A percentile compares a stretch with the other conserved stretches of the same genome.
These are phyloP conservation scores for Apiotrichum gracile DNA, from an alignment of 1,284 basidiomycete species.

Conservation along the genomic window DNA sequence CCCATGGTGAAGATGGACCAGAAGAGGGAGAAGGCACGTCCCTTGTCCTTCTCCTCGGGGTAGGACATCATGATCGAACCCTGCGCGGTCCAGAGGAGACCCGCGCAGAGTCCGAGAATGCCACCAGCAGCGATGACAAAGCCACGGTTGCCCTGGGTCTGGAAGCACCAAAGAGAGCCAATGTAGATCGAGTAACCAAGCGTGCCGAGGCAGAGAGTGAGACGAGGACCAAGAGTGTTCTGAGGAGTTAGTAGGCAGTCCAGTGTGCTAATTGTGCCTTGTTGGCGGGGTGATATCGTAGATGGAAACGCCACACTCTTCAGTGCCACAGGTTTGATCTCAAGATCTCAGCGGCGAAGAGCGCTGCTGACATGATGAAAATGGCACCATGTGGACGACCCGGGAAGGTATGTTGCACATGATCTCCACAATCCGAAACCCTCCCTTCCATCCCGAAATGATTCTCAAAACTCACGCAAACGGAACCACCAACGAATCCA, in stretches of 20 bases:
- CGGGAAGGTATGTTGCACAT: no score
- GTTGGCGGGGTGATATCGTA: no score
- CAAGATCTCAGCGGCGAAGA: no score
- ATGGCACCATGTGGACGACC: no score
- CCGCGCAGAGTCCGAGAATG: slow-evolving; percentile 42
- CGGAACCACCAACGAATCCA: slow-evolving; percentile 32
- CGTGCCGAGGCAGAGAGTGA: slow-evolving; percentile 48
- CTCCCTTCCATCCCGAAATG: no score
- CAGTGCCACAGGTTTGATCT: no score
- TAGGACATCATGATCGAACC: slow-evolving; percentile 51
- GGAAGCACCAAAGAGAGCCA: slow-evolving; percentile 25
- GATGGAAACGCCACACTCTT: no score
- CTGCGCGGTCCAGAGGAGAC: slow-evolving; percentile 43
- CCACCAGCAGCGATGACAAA: slow-evolving; percentile 49
- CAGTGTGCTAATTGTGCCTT: no score
- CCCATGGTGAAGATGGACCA: slow-evolving; percentile 51
- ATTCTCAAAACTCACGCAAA: slow-evolving; percentile 40
- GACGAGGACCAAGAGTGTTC: slow-evolving; percentile 48
- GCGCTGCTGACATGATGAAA: no score
- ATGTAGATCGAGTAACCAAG: slow-evolving; percentile 40
- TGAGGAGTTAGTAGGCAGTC: background rate
- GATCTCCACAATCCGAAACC: no score
- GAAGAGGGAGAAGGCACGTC: slow-evolving; percentile 48
- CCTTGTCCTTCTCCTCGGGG: slow-evolving; percentile 49
- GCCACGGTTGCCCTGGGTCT: slow-evolving; percentile 4